phyloP scores from a whole-genome alignment of 345 rosid species.

The Lepidium sativum region DNA sequence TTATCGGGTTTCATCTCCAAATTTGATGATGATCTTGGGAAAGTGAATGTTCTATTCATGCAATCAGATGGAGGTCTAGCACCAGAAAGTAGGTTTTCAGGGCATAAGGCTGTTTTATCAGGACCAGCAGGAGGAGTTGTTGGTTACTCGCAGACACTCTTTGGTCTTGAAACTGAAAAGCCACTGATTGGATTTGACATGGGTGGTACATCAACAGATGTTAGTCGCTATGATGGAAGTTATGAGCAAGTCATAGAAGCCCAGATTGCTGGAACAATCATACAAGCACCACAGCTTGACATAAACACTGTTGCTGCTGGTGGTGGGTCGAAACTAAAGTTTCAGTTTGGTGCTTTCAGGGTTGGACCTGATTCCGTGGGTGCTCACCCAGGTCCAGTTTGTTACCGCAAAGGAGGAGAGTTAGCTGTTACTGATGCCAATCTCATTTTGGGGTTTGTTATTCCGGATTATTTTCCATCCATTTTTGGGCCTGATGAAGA shows the following conservation, averaged over 20 bases:
- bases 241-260: constrained; percentile 98
- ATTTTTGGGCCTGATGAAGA: constrained; percentile 86
- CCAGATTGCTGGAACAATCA: constrained; percentile 89
- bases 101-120: constrained; percentile 92
- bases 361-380: constrained; percentile 98
- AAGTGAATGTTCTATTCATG: constrained; percentile 88
- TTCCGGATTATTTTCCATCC: constrained; percentile 91
- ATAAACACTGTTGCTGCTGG: constrained; percentile 98
- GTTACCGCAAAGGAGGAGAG: constrained; percentile 91
- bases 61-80: constrained; percentile 99
- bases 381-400: constrained; percentile 97
- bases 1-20: constrained; percentile 82
- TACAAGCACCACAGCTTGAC: constrained; percentile 98
- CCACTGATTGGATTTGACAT: constrained; percentile 96
- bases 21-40: constrained; percentile 68
- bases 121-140: constrained; percentile 99
- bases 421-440: constrained; percentile 95
- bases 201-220: constrained; percentile 99
- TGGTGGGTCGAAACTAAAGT: constrained; percentile 92
- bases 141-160: constrained; percentile 91
- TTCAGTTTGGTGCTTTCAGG: constrained; percentile 82
- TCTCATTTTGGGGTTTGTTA: constrained; percentile 73
- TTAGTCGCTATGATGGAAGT: constrained; percentile 93
- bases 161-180: constrained; percentile 82
- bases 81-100: constrained; percentile 85